phyloP scores from a whole-genome alignment of 345 rosid genomes.

The Melaleuca quinquenervia region DNA sequence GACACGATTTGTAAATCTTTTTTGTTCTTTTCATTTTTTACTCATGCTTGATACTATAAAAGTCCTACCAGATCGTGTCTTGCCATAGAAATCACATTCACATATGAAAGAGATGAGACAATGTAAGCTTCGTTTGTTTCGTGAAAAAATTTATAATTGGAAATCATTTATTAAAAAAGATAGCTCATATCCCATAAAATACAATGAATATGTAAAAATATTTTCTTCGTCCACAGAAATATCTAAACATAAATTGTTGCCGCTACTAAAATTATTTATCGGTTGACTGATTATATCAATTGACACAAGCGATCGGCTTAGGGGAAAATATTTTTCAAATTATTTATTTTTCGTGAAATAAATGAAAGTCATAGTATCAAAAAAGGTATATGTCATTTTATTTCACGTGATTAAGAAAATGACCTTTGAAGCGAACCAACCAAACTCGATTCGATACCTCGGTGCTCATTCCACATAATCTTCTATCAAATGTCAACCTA shows the following conservation, averaged over 20 bases:
- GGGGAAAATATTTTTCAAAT: fast-evolving
- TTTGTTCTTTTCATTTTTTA: too few relatives aligned
- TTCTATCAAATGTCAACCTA: background rate
- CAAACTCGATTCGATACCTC: background rate
- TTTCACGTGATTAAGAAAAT: background rate
- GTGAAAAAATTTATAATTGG: background rate
- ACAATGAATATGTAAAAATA: fast-evolving
- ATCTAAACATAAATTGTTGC: background rate
- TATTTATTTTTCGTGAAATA: fast-evolving
- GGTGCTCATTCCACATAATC: background rate
- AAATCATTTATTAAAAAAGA: background rate
- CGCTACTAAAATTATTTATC: fast-evolving
- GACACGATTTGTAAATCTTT: too few relatives aligned
- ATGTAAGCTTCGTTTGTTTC: background rate
- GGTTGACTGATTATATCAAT: fast-evolving
- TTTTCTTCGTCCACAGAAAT: background rate
- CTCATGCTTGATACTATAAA: too few relatives aligned
- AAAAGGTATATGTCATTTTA: too few relatives aligned
- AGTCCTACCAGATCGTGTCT: too few relatives aligned
- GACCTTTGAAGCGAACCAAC: background rate
- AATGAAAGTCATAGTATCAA: fast-evolving
- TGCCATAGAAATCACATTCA: background rate
- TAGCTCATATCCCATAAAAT: fast-evolving
- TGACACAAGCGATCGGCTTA: fast-evolving
- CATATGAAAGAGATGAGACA: background rate